A percentile compares a stretch with the other conserved stretches of the same genome.
Conservation (phyloP, 2,329 filamentous ascomycete species). For the Ciborinia camelliae region DNA sequence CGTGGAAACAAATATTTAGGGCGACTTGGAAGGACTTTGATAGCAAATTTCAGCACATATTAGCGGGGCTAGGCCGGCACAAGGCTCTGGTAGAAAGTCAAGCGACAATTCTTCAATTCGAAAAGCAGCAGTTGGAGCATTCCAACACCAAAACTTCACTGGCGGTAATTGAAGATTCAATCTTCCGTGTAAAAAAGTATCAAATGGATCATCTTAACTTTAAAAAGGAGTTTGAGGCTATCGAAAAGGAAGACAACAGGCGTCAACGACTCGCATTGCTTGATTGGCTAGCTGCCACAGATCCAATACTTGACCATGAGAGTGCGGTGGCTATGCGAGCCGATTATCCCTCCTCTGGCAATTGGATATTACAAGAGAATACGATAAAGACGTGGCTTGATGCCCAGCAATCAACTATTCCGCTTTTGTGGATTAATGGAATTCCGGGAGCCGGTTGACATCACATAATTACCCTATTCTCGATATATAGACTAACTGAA, state of each 20-base stretch:
- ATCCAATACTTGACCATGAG: conserved; percentile 1
- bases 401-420: conserved; percentile 18
- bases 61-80: conserved; percentile 34
- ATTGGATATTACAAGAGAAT: conserved; percentile 37
- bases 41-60: conserved; percentile 33
- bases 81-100: conserved; percentile 35
- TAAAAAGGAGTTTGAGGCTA: conserved; percentile 25
- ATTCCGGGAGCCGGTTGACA: conserved; percentile 42
- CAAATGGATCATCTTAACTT: conserved; percentile 25
- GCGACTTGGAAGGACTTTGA: conserved; percentile 38
- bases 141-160: neutral
- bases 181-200: conserved; percentile 24
- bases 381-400: conserved; percentile 25
- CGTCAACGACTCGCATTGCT: conserved; percentile 23
- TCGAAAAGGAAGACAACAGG: conserved; percentile 23
- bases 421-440: conserved; percentile 42
- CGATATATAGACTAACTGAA: conserved; percentile 14
- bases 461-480: neutral
- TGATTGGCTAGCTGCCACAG: conserved; percentile 27
- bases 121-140: conserved; percentile 10
- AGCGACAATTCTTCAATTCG: conserved; percentile 30
- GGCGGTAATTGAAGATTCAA: conserved; percentile 24
- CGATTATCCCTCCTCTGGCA: conserved; percentile 24
- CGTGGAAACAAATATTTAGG: conserved; percentile 37
- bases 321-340: neutral